Evolutionary conservation across 2,329 filamentous ascomycete species (phyloP).

Genomic region (Aotearoamyces nothofagi): DNA sequence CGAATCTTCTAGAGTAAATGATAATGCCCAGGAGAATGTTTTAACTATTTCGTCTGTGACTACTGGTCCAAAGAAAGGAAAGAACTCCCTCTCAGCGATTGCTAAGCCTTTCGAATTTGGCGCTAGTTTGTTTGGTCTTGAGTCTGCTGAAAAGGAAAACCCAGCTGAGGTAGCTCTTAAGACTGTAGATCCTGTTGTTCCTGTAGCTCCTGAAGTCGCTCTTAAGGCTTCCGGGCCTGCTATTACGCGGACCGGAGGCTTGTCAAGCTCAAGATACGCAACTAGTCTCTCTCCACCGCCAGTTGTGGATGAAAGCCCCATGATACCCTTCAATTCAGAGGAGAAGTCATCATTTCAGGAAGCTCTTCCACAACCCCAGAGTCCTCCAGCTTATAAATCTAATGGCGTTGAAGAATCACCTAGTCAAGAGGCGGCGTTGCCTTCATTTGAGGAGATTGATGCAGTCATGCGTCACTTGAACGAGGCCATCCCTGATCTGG

Average conservation of each 20-base stretch:
- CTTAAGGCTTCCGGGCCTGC: conserved; percentile 4
- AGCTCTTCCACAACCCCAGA: conserved; percentile 12
- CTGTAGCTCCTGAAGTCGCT: background rate
- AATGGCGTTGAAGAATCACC: conserved; percentile 3
- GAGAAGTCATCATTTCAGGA: conserved; percentile 14
- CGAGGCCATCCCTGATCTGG: conserved; percentile 55
- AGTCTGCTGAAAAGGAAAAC: conserved; percentile 4
- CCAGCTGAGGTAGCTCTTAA: conserved; percentile 2
- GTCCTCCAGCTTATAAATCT: conserved; percentile 7
- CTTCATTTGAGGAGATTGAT: conserved; percentile 72
- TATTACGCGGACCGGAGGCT: conserved; percentile 5
- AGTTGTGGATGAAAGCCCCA: conserved; percentile 2
- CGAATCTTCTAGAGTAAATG: background rate
- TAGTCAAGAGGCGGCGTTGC: conserved; percentile 7
- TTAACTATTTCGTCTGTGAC: too few relatives aligned
- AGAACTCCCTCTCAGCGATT: conserved; percentile 50
- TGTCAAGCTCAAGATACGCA: conserved; percentile 16
- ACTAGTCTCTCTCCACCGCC: conserved; percentile 13
- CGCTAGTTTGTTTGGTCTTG: conserved; percentile 12
- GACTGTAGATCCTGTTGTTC: background rate
- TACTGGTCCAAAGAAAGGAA: conserved; percentile 18
- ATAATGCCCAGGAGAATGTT: background rate
- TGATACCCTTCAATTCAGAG: conserved; percentile 9
- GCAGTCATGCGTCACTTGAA: conserved; percentile 81
- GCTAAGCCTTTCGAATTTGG: conserved; percentile 48